Base-by-base conservation (phyloP, 331 rosid species). In the Spiraea crenata region DNA sequence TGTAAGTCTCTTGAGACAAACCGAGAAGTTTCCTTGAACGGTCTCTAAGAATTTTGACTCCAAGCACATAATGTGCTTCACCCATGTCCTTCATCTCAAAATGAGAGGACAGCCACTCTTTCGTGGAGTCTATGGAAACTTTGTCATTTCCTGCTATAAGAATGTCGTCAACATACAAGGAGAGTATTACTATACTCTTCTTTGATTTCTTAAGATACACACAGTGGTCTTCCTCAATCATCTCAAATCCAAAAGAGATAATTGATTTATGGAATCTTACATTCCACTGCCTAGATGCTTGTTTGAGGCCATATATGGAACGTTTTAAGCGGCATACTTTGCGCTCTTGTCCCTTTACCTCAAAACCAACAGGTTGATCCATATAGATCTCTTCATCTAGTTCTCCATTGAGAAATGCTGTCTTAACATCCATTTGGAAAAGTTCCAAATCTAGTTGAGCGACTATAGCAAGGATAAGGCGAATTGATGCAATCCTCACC, bases 1-100 rank as follows among this genome's bases (percentile, higher is more conserved):
- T 39, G 47, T 37, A 61, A 61, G 66, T 61, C 47, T 61, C 3
- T 61, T 39, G 19, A n/a, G 66, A 61, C 47, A 61, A 61, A 37
- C 66, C 9, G 6, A 61, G 19, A 39, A 11, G 38, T 39, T 61
- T 61, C 46, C 25, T 61, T 11, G n/a, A 61, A 35, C 38, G n/a
- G 14, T 37, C 47, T 37, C 66, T 61, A 14, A 38, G 25, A 3
- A 62, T 62, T 5, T 62, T 62, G 13, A 62, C 49, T 39, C 38
- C 0, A 3, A 62, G 49, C 13, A 45, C 49, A 45, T 8, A 1
- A 45, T 45, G 9, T 3, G 6, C 45, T 41, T 9, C 45, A 5
- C 9, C 45, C 45, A 25, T 25, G 31, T 25, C 31, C 31, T 25
- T 25, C 31, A 25, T 25, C 31, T 25, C 31, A 25, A 25, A 25